Base-by-base conservation (phyloP, 208 protist genomes). In the Naegleria fowleri region DNA sequence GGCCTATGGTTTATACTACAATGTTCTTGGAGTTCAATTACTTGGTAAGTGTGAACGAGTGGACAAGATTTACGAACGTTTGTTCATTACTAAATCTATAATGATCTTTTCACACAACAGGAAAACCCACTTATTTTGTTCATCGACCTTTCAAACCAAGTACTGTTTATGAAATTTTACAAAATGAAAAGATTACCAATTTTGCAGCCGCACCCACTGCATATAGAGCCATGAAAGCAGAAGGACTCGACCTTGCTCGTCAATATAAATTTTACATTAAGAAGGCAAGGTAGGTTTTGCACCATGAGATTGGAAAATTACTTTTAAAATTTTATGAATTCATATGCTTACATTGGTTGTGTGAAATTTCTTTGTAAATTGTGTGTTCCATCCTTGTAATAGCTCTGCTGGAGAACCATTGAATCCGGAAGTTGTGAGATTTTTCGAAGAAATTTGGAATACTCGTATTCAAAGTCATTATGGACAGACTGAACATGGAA, bases 1-100 rank as follows among this genome's bases (percentile, higher is more conserved):
- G 88, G 88, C 88, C 51, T 90, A 90, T 86, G 88, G 88, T 25
- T 41, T 90, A 29, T 90, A 90, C 19, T 90, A 90, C 55, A 79
- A 79, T 39, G 41, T 90, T 0, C 16, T 51, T 58, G 88, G 88
- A n/a, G 0, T 52, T 29, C 16, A 38, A 9, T 38, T 86, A 43
- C 6, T 36, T 51, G 43, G 43, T 48, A 48, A 9, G 43, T 48
- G 1, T 48, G 7, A 48, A n/a, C n/a, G n/a, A n/a, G n/a, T n/a
- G n/a, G n/a, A n/a, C n/a, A n/a, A n/a, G n/a, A n/a, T n/a, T n/a
- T n/a, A n/a, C n/a, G n/a, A n/a, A n/a, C n/a, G n/a, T n/a, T n/a
- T n/a, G n/a, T n/a, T n/a, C n/a, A n/a, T n/a, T n/a, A n/a, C n/a
- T n/a, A n/a, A n/a, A n/a, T n/a, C n/a, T n/a, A n/a, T n/a, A 1